phyloP scores from a whole-genome alignment of 371 early-diverging fungal genomes.

The Mycotypha africana region DNA sequence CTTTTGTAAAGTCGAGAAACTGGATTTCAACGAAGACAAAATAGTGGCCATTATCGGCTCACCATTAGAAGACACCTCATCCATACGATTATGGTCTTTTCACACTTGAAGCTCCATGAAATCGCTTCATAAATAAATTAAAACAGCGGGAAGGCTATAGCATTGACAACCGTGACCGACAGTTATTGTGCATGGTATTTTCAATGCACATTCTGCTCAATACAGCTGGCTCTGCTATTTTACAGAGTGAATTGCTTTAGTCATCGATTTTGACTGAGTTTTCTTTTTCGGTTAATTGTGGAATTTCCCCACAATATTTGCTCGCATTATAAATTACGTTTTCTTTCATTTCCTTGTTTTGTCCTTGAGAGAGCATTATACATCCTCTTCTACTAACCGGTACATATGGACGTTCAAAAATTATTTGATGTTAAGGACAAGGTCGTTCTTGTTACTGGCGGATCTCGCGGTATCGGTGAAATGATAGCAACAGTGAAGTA shows the following conservation, averaged over 20 bases:
- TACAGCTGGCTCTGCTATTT: too few relatives aligned
- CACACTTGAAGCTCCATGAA: too few relatives aligned
- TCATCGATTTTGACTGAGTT: neutral
- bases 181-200: too few relatives aligned
- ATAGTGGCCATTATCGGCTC: constrained; percentile 22
- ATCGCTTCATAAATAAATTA: too few relatives aligned
- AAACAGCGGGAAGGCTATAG: too few relatives aligned
- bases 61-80: neutral
- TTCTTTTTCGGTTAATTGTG: too few relatives aligned
- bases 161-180: too few relatives aligned
- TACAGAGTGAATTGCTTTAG: neutral
- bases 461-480: constrained; percentile 73
- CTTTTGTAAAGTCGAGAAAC: constrained; percentile 10
- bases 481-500: constrained; percentile 59
- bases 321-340: too few relatives aligned
- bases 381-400: too few relatives aligned
- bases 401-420: constrained; percentile 52
- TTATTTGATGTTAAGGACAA: constrained; percentile 82
- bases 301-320: constrained; percentile 13
- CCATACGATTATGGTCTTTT: constrained; percentile 23
- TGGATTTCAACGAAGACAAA: constrained; percentile 32
- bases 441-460: constrained; percentile 90
- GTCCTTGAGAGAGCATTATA: too few relatives aligned
- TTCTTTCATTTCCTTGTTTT: neutral
- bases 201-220: too few relatives aligned